Conservation (phyloP, 1,139 yeast genomes). For the Sugiyamaella castrensis region DNA sequence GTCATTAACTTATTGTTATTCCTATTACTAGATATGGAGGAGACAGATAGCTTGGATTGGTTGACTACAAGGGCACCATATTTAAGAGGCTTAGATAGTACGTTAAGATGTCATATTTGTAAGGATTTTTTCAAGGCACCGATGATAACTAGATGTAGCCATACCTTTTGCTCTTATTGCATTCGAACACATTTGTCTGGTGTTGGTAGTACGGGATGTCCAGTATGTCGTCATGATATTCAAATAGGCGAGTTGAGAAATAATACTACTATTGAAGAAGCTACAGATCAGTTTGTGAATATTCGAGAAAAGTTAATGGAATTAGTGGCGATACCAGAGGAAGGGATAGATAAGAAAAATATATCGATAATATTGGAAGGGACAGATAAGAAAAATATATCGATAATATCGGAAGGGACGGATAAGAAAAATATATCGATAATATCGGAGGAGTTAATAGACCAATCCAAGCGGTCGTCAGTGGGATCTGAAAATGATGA, state of each 20-base stretch:
- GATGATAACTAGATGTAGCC: conserved; percentile 80
- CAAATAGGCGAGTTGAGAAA: conserved; percentile 69
- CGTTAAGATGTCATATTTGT: conserved; percentile 85
- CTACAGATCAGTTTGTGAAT: conserved; percentile 53
- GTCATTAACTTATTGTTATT: no score
- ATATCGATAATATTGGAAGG: not conserved
- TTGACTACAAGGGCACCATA: conserved; percentile 50
- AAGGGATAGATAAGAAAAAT: not conserved
- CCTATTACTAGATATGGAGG: not conserved
- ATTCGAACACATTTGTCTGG: conserved; percentile 60
- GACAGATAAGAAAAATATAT: not conserved
- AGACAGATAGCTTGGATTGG: conserved; percentile 75
- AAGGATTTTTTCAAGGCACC: conserved; percentile 83
- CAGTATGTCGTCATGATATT: conserved; percentile 70
- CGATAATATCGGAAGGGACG: not conserved
- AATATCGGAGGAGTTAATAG: not conserved
- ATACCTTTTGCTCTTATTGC: conserved; percentile 88
- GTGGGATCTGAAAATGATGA: no score
- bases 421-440: not conserved
- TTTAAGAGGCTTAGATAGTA: conserved; percentile 60
- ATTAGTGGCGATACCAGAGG: not conserved
- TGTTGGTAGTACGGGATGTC: conserved; percentile 61
- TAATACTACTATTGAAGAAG: conserved; percentile 70
- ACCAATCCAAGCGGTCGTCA: not conserved
- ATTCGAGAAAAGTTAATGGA: conserved; percentile 31